Base-by-base conservation (phyloP, 2,329 filamentous ascomycete species). In the Endocalyx cinctus region DNA sequence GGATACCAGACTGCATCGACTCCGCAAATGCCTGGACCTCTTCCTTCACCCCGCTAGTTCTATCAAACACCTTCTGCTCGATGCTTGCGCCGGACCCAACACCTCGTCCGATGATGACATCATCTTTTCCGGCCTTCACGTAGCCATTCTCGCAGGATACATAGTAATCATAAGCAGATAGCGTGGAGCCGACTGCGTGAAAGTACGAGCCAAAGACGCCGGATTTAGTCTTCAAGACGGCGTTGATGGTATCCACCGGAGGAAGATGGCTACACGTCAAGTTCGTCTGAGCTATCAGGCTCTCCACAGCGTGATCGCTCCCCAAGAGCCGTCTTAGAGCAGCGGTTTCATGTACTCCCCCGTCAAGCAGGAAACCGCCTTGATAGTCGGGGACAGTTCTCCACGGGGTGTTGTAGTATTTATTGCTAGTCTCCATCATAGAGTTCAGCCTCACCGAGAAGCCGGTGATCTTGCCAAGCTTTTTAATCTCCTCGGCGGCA, bases 291-390 rank as follows among this genome's bases (percentile, higher is more conserved):
- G 77, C 77, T 13, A 66, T 63, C 4, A 82, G 57, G 20, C 58
- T 63, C 10, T 60, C 57, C 17, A 73, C 61, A 7, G 67, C 59
- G 29, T 70, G 55, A 12, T 63, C 62, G 1, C 58, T 40, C 13
- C 67, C 64, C 3, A 87, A 61, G 26, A 89, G 52, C 19, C 74
- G 55, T 12, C 84, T 66, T 31, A 81, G 67, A 0, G 62, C 78
- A 6, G 84, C 84, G 6, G 79, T 65, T 39, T 76, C 80, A 57
- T 89, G 85, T 17, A 89, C 82, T 27, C 85, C 84, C 11, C 77
- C 82, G 50, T 89, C 84, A 3, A 89, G 72, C 34, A 88, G 56
- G 53, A 87, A 88, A 0, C 85, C 84, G 34, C 84, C 85, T 58
- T 87, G 83, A 52, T 86, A 75, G 33, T 73, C 67, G 2, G 84